These are phyloP conservation scores for Leccinum subrobustum DNA, from an alignment of 1,284 basidiomycete species.

Conservation along the genomic window DNA sequence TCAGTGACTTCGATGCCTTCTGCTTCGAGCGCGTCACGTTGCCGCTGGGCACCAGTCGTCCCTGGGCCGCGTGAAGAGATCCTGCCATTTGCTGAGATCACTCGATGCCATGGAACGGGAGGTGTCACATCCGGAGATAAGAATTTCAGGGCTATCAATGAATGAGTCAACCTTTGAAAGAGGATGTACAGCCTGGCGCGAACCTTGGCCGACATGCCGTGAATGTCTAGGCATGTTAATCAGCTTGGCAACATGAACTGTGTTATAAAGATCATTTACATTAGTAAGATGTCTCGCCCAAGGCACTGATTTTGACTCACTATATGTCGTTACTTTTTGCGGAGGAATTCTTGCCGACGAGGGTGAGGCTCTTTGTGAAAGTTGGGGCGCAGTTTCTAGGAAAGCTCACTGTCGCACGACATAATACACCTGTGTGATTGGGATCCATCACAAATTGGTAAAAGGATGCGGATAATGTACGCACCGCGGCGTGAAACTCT, in stretches of 20 bases:
- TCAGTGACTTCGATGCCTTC: constrained; percentile 59
- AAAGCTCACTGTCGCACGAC: constrained; percentile 48
- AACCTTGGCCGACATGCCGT: constrained; percentile 84
- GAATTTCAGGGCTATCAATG: constrained; percentile 63
- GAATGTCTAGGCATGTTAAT: constrained; percentile 82
- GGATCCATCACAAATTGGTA: background rate
- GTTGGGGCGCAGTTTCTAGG: background rate
- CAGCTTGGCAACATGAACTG: constrained; percentile 81
- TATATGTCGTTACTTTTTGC: constrained; percentile 67
- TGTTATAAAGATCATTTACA: background rate
- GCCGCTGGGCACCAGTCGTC: constrained; percentile 56
- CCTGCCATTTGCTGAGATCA: constrained; percentile 61
- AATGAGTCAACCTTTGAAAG: background rate
- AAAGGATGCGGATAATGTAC: constrained; percentile 15
- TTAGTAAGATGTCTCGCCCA: background rate
- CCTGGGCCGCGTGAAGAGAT: constrained; percentile 84
- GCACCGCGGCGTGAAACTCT: constrained; percentile 62
- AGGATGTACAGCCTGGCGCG: constrained; percentile 12
- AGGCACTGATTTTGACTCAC: constrained; percentile 35
- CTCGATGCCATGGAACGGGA: constrained; percentile 75
- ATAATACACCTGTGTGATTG: constrained; percentile 56
- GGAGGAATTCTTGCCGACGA: constrained; percentile 46
- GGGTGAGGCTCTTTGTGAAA: constrained; percentile 3
- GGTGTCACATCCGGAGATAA: constrained; percentile 55
- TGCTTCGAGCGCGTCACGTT: constrained; percentile 54